Base-by-base conservation (phyloP, 2,329 filamentous ascomycete species). In the Aspergillus bombycis region DNA sequence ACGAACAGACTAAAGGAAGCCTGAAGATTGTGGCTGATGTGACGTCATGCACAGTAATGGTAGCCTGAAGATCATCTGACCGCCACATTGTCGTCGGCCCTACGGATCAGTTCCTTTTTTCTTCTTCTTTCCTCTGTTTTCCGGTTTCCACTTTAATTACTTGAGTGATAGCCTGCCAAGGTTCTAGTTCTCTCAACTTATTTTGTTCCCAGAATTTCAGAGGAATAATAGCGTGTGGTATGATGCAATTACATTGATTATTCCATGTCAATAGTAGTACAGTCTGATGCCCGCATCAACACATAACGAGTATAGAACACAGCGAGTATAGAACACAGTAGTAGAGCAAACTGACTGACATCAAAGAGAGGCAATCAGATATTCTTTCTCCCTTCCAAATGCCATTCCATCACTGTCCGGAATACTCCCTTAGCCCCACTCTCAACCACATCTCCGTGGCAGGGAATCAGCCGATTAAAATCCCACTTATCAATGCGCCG, bases 371-470 rank as follows among this genome's bases (percentile, higher is more conserved):
- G 21, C 4, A 19, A 38, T 32, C 54, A 71, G 19, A 64, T 46
- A 60, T 63, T 61, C 60, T 77, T 77, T 61, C 75, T 74, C 55
- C 76, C 60, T 12, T 69, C 80, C 73, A 96, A 75, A 81, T 96
- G 91, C 93, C 94, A 97, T 71, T 86, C 85, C 79, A 96, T 92
- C 14, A 96, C 84, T 77, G 91, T 92, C 71, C 85, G 81, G 68
- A 94, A 96, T 19, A 91, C 82, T 12, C 85, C 85, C 83, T 96
- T 97, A 11, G 86, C 93, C 4, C 83, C 86, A 1, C 75, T 85
- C 76, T 95, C 90, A 68, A 98, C 88, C 19, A 91, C 89, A 80
- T 99, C 95, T 10, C 95, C 95, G 79, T 99, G 95, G 76, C 94
- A 98, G 0, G 94, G 93, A 64, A 99, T 89, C 57, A 98, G 84